Evolutionary conservation across 73 alveolate species (phyloP).

Genomic region (Tetrahymena malaccensis): DNA sequence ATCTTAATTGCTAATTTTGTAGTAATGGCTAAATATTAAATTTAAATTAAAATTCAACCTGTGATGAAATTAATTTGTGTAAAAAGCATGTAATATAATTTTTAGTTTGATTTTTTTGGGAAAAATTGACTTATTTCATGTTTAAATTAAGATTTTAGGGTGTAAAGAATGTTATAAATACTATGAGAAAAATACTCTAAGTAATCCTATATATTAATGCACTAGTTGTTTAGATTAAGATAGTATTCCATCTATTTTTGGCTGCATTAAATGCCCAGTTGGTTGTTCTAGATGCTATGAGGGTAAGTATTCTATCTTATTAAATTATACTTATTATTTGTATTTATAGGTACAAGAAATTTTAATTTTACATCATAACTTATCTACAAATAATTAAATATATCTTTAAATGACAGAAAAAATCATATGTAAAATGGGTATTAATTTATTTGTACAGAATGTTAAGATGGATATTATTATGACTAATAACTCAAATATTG

Average conservation of each 20-base stretch:
- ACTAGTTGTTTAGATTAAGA: neutral
- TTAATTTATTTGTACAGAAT: neutral
- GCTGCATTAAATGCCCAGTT: neutral
- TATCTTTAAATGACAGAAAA: neutral
- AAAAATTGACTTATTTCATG: neutral
- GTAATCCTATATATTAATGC: neutral
- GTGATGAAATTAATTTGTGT: neutral
- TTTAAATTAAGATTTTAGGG: neutral
- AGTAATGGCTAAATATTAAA: neutral
- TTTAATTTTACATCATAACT: neutral
- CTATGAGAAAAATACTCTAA: neutral
- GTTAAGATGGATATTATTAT: neutral
- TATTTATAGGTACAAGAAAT: neutral
- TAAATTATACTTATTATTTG: no score
- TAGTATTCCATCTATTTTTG: neutral
- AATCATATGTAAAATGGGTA: neutral
- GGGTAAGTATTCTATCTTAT: no score
- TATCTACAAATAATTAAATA: no score
- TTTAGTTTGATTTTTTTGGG: no score
- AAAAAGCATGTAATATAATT: neutral
- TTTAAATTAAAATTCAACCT: neutral
- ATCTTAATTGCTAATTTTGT: neutral
- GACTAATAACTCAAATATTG: neutral
- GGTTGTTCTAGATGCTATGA: neutral
- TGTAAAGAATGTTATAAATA: neutral